These are phyloP conservation scores for Lachnellula cervina DNA, from an alignment of 2,329 filamentous ascomycete genomes.

Conservation along the genomic window DNA sequence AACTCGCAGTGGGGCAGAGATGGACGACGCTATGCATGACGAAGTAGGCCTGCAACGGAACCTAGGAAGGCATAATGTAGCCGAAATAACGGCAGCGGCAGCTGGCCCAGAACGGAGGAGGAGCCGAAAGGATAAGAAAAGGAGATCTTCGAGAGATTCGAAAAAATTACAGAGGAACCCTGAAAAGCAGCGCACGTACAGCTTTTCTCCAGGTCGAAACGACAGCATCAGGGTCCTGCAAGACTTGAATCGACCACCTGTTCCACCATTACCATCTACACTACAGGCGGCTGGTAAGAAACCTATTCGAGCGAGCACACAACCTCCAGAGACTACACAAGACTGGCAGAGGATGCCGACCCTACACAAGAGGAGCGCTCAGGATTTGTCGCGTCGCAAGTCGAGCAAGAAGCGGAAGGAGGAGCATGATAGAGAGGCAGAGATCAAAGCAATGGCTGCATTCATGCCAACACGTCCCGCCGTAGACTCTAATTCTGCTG, in stretches of 20 bases:
- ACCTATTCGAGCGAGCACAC: constrained; percentile 21
- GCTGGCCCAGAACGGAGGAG: constrained; percentile 30
- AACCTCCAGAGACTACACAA: constrained; percentile 22
- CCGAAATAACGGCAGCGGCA: constrained; percentile 27
- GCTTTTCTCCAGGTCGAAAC: constrained; percentile 56
- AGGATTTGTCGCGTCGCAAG: constrained; percentile 60
- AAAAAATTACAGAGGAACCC: constrained; percentile 38
- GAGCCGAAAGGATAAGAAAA: constrained; percentile 32
- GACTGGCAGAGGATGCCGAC: constrained; percentile 46
- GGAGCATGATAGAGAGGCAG: constrained; percentile 75
- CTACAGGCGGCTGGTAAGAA: constrained; percentile 14
- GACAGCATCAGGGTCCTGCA: constrained; percentile 45
- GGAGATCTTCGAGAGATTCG: constrained; percentile 32
- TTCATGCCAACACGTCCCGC: constrained; percentile 60
- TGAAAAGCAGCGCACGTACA: constrained; percentile 49
- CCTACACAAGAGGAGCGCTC: constrained; percentile 56
- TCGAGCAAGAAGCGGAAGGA: constrained; percentile 73
- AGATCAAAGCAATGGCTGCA: constrained; percentile 80
- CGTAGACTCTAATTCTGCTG: constrained; percentile 53
- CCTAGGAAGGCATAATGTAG: constrained; percentile 29
- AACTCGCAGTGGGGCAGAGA: constrained; percentile 49
- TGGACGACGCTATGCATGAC: constrained; percentile 40
- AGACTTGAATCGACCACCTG: constrained; percentile 26
- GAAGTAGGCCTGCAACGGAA: constrained; percentile 22
- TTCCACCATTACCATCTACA: constrained; percentile 26